A percentile compares a stretch with the other conserved stretches of the same genome.
Conservation (phyloP, 305 asterid genomes). For the Fraxinus sp. region DNA sequence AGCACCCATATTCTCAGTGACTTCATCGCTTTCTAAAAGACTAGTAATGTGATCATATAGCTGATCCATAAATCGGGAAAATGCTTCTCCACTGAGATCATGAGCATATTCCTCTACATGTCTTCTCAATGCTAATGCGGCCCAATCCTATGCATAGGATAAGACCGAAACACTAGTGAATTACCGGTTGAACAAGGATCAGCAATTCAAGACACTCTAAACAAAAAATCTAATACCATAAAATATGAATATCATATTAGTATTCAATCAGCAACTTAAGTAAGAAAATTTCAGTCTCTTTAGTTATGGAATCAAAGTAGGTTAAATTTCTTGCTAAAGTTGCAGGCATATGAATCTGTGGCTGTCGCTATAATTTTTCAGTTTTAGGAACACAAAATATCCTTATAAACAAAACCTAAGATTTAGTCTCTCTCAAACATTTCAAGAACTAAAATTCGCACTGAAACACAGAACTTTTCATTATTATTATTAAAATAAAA, state of each 20-base stretch:
- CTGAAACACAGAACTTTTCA: neutral
- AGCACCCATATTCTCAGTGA: constrained; percentile 90
- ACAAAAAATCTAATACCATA: neutral
- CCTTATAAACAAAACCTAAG: neutral
- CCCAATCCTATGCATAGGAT: constrained; percentile 64
- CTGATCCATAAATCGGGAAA: constrained; percentile 87
- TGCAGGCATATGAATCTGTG: neutral
- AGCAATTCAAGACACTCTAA: neutral
- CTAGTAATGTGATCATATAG: constrained; percentile 73
- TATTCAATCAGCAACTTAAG: neutral
- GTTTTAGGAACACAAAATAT: neutral
- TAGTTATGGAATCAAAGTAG: neutral
- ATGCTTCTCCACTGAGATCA: constrained; percentile 79
- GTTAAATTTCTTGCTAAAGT: neutral
- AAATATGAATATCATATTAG: neutral
- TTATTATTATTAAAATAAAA: neutral
- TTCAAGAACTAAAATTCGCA: neutral
- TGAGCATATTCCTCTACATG: constrained; percentile 86
- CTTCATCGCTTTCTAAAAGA: constrained; percentile 82
- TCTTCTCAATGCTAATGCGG: constrained; percentile 68
- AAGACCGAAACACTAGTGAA: constrained; percentile 1
- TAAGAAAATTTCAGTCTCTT: neutral
- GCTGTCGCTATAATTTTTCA: neutral
- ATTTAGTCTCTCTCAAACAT: neutral
- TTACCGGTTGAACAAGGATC: constrained; percentile 2